These are phyloP conservation scores for Cutaneotrichosporon dermatis DNA, from an alignment of 1,284 basidiomycete species.

Conservation along the genomic window DNA sequence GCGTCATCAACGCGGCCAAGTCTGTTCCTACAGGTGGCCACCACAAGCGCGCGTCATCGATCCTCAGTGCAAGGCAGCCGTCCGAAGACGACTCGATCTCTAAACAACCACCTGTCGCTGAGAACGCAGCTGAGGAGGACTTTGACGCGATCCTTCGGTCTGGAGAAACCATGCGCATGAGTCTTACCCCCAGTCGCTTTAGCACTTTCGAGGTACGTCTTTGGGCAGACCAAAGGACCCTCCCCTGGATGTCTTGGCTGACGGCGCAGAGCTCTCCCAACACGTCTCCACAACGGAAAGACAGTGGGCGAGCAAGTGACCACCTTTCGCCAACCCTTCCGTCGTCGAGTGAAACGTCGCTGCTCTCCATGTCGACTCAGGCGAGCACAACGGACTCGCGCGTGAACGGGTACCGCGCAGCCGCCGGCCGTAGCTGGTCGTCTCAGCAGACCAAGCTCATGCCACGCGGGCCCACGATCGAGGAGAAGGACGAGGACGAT, in stretches of 20 bases:
- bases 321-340: slow-evolving; percentile 4
- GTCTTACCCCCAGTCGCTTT: slow-evolving; percentile 84
- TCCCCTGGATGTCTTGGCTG: no score
- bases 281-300: slow-evolving; percentile 3
- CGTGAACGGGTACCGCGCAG: slow-evolving; percentile 12
- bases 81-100: background rate
- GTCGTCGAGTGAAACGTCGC: slow-evolving; percentile 18
- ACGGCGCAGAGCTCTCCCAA: slow-evolving; percentile 6
- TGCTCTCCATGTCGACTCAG: slow-evolving; percentile 13
- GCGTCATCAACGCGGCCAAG: slow-evolving; percentile 9
- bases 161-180: slow-evolving; percentile 86
- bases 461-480: slow-evolving; percentile 32
- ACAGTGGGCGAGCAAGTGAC: background rate
- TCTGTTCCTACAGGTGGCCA: background rate
- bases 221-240: background rate
- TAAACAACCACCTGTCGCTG: background rate
- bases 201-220: slow-evolving; percentile 77
- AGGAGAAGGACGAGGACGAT: slow-evolving; percentile 35
- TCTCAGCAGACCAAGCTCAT: slow-evolving; percentile 9
- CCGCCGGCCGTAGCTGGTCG: slow-evolving; percentile 10
- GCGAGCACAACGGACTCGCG: slow-evolving; percentile 8
- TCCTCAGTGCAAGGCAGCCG: background rate
- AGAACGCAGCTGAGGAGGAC: slow-evolving; percentile 54
- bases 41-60: slow-evolving; percentile 11
- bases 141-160: slow-evolving; percentile 87